Evolutionary conservation across 805 yeast species (phyloP).

Genomic region (Metschnikowia cubensis): DNA sequence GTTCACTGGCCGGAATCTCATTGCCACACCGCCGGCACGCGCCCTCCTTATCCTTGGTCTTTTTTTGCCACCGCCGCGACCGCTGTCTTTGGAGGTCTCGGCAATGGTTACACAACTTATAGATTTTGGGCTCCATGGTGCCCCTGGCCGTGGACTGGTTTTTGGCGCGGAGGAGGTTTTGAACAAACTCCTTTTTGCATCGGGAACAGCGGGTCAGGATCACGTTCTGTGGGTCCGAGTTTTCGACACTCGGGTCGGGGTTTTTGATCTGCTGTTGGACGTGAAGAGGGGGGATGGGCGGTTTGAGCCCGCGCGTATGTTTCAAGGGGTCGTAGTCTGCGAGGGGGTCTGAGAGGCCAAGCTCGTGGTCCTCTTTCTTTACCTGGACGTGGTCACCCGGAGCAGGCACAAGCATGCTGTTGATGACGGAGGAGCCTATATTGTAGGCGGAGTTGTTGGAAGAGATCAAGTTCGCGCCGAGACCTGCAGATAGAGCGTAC

Average conservation of each 20-base stretch:
- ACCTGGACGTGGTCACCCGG: constrained; percentile 5
- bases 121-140: constrained; percentile 40
- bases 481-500: not conserved
- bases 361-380: constrained; percentile 8
- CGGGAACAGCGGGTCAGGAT: constrained; percentile 42
- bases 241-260: constrained; percentile 12
- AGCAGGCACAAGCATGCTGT: constrained; percentile 9
- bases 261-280: constrained; percentile 37
- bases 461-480: constrained; percentile 1
- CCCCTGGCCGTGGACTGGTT: constrained; percentile 23
- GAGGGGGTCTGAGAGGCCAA: not conserved
- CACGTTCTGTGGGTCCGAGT: constrained; percentile 7
- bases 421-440: constrained; percentile 8
- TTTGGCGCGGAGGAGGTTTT: constrained; percentile 34
- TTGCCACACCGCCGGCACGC: constrained; percentile 65
- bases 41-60: constrained; percentile 55
- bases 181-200: constrained; percentile 58
- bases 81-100: constrained; percentile 60
- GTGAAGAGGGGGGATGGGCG: constrained; percentile 42
- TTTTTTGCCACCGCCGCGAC: constrained; percentile 60
- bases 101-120: constrained; percentile 60
- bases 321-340: constrained; percentile 6
- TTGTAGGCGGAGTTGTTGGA: constrained; percentile 10
- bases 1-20: constrained; percentile 47
- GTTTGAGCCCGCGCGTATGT: constrained; percentile 17